These are phyloP conservation scores for Stylonectria norvegica DNA, from an alignment of 2,329 filamentous ascomycete species.

Conservation along the genomic window DNA sequence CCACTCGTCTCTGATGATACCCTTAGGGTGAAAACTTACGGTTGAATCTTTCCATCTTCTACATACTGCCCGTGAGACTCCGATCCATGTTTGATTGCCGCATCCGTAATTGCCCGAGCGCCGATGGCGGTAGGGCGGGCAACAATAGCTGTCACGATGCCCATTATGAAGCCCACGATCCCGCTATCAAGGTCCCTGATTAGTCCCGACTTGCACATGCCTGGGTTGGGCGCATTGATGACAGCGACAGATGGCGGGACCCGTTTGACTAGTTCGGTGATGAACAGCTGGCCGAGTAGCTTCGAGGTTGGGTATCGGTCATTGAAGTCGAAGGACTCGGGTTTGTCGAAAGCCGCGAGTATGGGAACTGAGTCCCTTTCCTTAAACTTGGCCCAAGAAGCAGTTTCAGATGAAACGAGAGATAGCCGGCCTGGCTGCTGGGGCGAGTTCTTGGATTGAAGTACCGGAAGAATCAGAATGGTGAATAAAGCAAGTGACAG, in stretches of 20 bases:
- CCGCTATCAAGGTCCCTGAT: constrained; percentile 34
- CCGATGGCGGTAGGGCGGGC: constrained; percentile 13
- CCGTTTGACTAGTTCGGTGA: constrained; percentile 34
- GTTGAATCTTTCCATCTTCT: constrained; percentile 24
- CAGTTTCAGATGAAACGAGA: constrained; percentile 31
- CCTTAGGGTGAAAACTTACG: constrained; percentile 18
- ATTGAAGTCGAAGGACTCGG: constrained; percentile 17
- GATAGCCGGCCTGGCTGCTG: constrained; percentile 23
- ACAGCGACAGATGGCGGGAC: constrained; percentile 39
- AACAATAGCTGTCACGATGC: constrained; percentile 8
- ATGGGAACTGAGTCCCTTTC: constrained; percentile 21
- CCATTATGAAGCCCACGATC: constrained; percentile 14
- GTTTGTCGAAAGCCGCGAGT: constrained; percentile 18
- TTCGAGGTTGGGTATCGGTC: constrained; percentile 26
- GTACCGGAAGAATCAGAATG: constrained; percentile 31
- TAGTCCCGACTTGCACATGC: constrained; percentile 42
- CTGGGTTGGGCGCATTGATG: constrained; percentile 47
- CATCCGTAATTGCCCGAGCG: constrained; percentile 22
- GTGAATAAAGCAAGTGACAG: constrained; percentile 34
- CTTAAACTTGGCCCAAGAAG: constrained; percentile 25
- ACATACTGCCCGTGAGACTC: constrained; percentile 26
- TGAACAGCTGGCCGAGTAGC: constrained; percentile 35
- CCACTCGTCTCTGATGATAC: not conserved
- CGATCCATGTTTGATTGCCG: constrained; percentile 16
- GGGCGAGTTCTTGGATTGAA: constrained; percentile 24